Evolutionary conservation across 768 basidiomycete genomes (phyloP).

Genomic region (Postia placenta): DNA sequence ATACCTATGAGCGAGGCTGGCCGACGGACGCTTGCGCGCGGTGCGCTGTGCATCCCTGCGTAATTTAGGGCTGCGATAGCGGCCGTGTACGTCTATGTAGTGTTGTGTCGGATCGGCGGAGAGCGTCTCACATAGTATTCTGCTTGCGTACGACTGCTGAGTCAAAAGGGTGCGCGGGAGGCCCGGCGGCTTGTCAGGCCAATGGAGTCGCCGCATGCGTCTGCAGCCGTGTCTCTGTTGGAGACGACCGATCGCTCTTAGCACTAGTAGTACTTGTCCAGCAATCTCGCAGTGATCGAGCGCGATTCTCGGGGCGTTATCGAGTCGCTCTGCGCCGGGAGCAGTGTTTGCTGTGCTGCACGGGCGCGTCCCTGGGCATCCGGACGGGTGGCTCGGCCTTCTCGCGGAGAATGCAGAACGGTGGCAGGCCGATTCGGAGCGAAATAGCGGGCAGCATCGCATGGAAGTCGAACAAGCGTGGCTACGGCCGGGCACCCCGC

Average conservation of each 20-base stretch:
- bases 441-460: neutral
- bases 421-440: neutral
- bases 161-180: neutral
- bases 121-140: neutral
- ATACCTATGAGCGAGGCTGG: neutral
- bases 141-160: neutral
- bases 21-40: neutral
- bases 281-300: slow-evolving; percentile 4
- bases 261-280: neutral
- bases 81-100: neutral
- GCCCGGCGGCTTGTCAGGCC: neutral
- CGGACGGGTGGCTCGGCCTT: neutral
- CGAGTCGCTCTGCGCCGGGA: neutral
- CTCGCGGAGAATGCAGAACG: neutral
- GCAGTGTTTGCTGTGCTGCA: neutral
- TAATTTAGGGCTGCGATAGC: neutral
- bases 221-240: neutral
- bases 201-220: neutral
- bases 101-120: neutral
- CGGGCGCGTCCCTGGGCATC: neutral
- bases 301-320: neutral
- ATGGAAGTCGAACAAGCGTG: neutral
- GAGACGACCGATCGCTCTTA: neutral
- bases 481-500: no score
- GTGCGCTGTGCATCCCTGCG: neutral